These are phyloP conservation scores for Flaveria trinervia DNA, from an alignment of 129 eudicot genomes.

Conservation along the genomic window DNA sequence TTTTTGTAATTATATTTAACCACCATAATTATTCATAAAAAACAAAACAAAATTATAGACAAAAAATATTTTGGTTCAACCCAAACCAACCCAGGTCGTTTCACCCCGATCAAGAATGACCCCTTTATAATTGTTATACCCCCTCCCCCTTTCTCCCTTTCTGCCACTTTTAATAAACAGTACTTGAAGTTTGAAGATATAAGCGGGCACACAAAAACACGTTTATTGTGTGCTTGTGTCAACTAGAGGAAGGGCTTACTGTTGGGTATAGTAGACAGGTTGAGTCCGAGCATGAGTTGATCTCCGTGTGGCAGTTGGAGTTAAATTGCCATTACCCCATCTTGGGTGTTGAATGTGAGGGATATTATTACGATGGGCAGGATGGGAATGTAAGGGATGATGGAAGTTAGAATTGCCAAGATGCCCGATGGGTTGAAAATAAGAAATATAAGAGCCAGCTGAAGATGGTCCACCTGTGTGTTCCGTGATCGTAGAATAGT, in stretches of 20 bases:
- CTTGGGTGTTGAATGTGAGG: constrained; percentile 39
- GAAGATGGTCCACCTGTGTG: constrained; percentile 36
- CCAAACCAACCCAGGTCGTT: neutral
- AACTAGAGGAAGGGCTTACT: constrained; percentile 35
- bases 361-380: constrained; percentile 34
- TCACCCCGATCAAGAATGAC: neutral
- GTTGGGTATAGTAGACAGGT: constrained; percentile 40
- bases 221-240: neutral
- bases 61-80: neutral
- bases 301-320: constrained; percentile 39
- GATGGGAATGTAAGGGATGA: constrained; percentile 43
- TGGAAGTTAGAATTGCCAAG: constrained; percentile 39
- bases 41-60: constrained; percentile 1
- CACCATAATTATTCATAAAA: neutral
- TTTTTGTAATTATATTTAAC: neutral
- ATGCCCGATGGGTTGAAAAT: constrained; percentile 43
- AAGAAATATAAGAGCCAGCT: constrained; percentile 42
- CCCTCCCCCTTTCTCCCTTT: neutral
- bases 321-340: constrained; percentile 39
- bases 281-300: constrained; percentile 32
- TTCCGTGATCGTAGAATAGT: constrained; percentile 43
- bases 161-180: neutral
- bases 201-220: neutral
- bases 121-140: neutral
- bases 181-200: neutral